Percentiles rank a stretch among this genome's conserved stretches.
Evolutionary conservation across 805 yeast genomes (phyloP).

Genomic region (Candida tibetensis): DNA sequence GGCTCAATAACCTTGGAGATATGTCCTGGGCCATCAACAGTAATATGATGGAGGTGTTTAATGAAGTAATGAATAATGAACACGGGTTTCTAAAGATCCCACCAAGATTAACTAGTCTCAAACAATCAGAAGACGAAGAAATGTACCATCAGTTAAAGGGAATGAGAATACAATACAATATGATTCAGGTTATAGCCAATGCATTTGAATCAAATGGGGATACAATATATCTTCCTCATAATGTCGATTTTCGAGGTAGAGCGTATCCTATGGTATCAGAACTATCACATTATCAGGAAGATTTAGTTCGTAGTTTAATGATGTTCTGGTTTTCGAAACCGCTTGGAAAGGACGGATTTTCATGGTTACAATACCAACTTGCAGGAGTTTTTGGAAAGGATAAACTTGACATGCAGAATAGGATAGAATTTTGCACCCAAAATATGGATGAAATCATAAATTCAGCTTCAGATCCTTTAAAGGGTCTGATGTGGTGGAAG

Average conservation of each 20-base stretch:
- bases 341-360: conserved; percentile 32
- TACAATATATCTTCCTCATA: conserved; percentile 35
- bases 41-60: conserved; percentile 20
- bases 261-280: conserved; percentile 38
- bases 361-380: conserved; percentile 40
- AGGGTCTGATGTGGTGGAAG: conserved; percentile 33
- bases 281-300: conserved; percentile 36
- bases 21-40: conserved; percentile 38
- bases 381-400: conserved; percentile 33
- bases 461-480: conserved; percentile 29
- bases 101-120: conserved; percentile 9
- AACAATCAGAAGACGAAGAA: conserved; percentile 3
- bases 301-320: conserved; percentile 30
- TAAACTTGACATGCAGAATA: conserved; percentile 23
- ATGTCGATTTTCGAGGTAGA: conserved; percentile 40
- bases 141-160: conserved; percentile 14
- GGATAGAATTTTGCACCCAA: conserved; percentile 24
- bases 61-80: conserved; percentile 15
- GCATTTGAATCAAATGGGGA: conserved; percentile 33
- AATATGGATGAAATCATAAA: conserved; percentile 20
- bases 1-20: conserved; percentile 28
- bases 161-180: conserved; percentile 19
- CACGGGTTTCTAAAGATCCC: conserved; percentile 29
- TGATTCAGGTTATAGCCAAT: conserved; percentile 20
- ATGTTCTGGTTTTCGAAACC: conserved; percentile 39